A percentile compares a stretch with the other conserved stretches of the same genome.
These are phyloP conservation scores for Apostasia ramifera DNA, from an alignment of 106 monocot species.

Conservation along the genomic window DNA sequence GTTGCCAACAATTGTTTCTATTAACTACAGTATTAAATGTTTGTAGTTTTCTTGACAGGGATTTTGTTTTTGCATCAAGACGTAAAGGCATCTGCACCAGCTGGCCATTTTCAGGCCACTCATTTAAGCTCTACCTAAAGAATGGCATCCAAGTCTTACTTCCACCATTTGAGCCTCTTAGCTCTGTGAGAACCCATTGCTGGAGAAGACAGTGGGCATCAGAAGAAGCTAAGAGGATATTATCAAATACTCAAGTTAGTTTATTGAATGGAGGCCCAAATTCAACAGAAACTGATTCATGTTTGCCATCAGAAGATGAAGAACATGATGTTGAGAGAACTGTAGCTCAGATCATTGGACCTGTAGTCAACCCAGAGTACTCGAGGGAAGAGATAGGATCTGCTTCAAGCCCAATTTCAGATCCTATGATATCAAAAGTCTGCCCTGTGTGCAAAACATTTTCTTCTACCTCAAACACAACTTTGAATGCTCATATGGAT, in stretches of 20 bases:
- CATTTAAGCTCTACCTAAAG: constrained; percentile 63
- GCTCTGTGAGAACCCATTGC: constrained; percentile 34
- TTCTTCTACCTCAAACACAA: constrained; percentile 73
- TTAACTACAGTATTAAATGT: neutral
- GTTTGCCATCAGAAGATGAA: neutral
- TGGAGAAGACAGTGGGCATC: too few species aligned
- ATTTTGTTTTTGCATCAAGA: constrained; percentile 64
- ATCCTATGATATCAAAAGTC: constrained; percentile 69
- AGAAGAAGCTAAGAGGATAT: neutral
- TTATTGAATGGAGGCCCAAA: neutral
- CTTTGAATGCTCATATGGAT: constrained; percentile 83
- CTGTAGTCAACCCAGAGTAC: neutral
- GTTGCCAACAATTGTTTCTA: neutral
- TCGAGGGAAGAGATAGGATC: constrained; percentile 29
- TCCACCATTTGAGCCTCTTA: constrained; percentile 80
- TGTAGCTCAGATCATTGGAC: constrained; percentile 39
- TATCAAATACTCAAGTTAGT: neutral
- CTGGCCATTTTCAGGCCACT: constrained; percentile 71
- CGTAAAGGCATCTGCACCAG: constrained; percentile 47
- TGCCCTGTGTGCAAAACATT: constrained; percentile 83
- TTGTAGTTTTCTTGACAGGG: constrained; percentile 27
- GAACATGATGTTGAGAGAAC: neutral
- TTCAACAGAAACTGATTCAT: neutral
- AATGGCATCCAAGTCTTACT: constrained; percentile 52
- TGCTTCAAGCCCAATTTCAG: constrained; percentile 39